Conservation (phyloP, 139 green algal genomes). For the Auxenochlorella pyrenoidosa region DNA sequence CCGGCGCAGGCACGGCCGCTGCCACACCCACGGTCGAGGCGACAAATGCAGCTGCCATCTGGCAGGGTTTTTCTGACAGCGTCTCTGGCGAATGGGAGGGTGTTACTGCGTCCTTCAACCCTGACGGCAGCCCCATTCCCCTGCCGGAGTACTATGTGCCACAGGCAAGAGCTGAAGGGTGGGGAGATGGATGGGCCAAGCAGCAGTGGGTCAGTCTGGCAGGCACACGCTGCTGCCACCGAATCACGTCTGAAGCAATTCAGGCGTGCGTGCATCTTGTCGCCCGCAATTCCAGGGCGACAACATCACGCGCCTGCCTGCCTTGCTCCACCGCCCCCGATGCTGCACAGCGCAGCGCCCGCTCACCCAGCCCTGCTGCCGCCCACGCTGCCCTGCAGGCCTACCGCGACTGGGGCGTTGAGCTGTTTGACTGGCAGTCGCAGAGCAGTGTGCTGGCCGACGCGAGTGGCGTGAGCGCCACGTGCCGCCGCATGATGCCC, state of each 20-base stretch:
- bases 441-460: conserved; percentile 65
- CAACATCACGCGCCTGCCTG: too few species aligned
- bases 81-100: conserved; percentile 75
- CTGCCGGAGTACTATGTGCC: conserved; percentile 66
- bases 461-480: conserved; percentile 22
- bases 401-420: conserved; percentile 77
- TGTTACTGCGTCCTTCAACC: conserved; percentile 59
- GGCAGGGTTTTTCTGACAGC: conserved; percentile 34
- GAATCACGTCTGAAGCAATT: too few species aligned
- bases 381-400: conserved; percentile 37
- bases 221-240: too few species aligned
- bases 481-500: conserved; percentile 72
- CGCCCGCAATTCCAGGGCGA: too few species aligned
- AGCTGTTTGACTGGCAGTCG: conserved; percentile 79
- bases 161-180: neutral
- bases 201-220: too few species aligned
- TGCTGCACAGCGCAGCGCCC: neutral
- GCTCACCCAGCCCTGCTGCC: neutral
- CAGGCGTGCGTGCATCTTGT: too few species aligned
- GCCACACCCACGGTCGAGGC: neutral
- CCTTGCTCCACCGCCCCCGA: too few species aligned
- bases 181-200: too few species aligned
- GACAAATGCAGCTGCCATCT: neutral
- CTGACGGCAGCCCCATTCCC: conserved; percentile 44
- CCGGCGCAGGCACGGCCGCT: neutral